Conservation (phyloP, 192 early-diverging fungal genomes). For the Rhizoclosmatium globosum region DNA sequence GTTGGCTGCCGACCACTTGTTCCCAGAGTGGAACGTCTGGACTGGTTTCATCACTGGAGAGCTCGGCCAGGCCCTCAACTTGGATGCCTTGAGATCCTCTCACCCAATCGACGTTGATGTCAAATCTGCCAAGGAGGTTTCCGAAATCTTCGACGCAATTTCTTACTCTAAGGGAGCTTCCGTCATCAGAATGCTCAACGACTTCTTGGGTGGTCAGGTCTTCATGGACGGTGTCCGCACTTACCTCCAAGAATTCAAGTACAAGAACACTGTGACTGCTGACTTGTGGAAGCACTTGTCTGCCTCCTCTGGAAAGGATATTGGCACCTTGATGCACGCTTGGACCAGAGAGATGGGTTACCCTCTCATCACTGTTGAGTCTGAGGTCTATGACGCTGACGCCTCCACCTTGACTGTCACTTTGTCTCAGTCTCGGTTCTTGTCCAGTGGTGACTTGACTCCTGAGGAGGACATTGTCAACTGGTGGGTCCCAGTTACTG, state of each 20-base stretch:
- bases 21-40: conserved; percentile 96
- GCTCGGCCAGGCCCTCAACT: conserved; percentile 73
- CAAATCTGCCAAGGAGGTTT: conserved; percentile 83
- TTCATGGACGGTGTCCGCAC: conserved; percentile 54
- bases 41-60: conserved; percentile 85
- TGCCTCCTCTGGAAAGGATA: conserved; percentile 83
- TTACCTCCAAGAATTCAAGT: conserved; percentile 85
- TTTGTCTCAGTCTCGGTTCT: conserved; percentile 85
- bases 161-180: conserved; percentile 91
- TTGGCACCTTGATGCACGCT: conserved; percentile 82
- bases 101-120: conserved; percentile 95
- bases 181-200: conserved; percentile 93
- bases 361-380: conserved; percentile 79
- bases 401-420: conserved; percentile 58
- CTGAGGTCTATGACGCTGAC: conserved; percentile 58
- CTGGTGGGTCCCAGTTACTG: conserved; percentile 86
- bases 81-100: conserved; percentile 86
- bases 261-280: conserved; percentile 83
- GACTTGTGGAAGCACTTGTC: conserved; percentile 88
- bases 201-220: conserved; percentile 48
- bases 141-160: conserved; percentile 96
- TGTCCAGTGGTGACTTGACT: conserved; percentile 81
- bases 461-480: conserved; percentile 77
- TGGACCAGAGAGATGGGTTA: conserved; percentile 92
- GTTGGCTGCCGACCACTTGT: conserved; percentile 42